Evolutionary conservation across 495 filamentous ascomycete species (phyloP).

Genomic region (Symbiotaphrina buchneri): DNA sequence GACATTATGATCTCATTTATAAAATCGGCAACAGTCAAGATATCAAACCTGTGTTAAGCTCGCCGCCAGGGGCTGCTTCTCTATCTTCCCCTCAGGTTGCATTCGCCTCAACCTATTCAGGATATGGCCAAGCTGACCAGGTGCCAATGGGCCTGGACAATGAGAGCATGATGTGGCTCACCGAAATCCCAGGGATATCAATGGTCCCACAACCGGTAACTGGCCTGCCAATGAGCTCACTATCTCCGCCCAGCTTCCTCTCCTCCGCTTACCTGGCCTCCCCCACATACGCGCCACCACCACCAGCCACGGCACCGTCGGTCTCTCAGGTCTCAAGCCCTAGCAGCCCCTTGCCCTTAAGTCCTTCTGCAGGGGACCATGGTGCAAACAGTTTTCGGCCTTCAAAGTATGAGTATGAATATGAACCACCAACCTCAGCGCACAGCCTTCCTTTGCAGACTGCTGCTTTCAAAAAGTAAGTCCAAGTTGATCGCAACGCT

Average conservation of each 20-base stretch:
- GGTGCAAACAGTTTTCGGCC: constrained; percentile 9
- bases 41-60: too few relatives aligned
- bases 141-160: background rate
- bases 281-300: too few relatives aligned
- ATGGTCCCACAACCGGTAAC: background rate
- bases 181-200: background rate
- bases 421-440: constrained; percentile 1
- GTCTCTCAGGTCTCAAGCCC: too few relatives aligned
- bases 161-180: background rate
- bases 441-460: constrained; percentile 7
- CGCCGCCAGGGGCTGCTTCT: too few relatives aligned
- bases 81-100: too few relatives aligned
- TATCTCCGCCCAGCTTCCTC: too few relatives aligned
- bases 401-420: constrained; percentile 14
- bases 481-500: background rate
- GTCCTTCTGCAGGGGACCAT: background rate
- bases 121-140: too few relatives aligned
- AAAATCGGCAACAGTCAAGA: too few relatives aligned
- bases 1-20: constrained; percentile 93
- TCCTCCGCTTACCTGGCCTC: too few relatives aligned
- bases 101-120: background rate
- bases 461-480: constrained; percentile 9
- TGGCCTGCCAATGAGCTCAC: too few relatives aligned
- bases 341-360: background rate
- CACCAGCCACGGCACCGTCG: too few relatives aligned